Evolutionary conservation across 768 basidiomycete genomes (phyloP).

Genomic region (Exsudoporus frostii): DNA sequence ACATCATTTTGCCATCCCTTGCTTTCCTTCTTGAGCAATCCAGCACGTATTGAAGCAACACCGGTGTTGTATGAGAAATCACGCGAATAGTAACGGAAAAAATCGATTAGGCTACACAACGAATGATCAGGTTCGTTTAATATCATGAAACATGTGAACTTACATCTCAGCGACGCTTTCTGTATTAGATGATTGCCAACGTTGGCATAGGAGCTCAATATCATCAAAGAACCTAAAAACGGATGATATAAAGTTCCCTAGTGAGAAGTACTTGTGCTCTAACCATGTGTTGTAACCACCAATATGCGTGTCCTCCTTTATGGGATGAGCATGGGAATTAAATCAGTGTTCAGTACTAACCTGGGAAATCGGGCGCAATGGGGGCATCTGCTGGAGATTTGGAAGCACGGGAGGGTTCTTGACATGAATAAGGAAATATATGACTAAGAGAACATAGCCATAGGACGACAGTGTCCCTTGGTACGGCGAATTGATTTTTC

Average conservation of each 20-base stretch:
- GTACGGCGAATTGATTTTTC: constrained; percentile 99
- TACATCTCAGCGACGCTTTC: constrained; percentile 93
- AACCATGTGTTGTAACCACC: constrained; percentile 82
- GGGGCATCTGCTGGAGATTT: constrained; percentile 93
- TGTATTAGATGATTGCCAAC: constrained; percentile 92
- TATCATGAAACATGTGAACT: constrained; percentile 26
- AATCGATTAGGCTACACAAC: constrained; percentile 81
- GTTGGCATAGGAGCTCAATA: constrained; percentile 83
- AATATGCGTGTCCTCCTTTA: constrained; percentile 76
- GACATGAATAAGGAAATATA: constrained; percentile 97
- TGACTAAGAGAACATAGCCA: constrained; percentile 95
- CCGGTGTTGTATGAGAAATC: constrained; percentile 91
- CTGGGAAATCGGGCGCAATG: constrained; percentile 79
- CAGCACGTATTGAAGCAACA: constrained; percentile 88
- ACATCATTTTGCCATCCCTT: constrained; percentile 97
- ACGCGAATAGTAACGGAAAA: constrained; percentile 94
- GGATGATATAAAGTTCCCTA: constrained; percentile 6
- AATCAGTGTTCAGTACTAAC: constrained; percentile 36
- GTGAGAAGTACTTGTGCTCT: constrained; percentile 16
- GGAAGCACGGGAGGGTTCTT: constrained; percentile 96
- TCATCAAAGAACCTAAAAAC: constrained; percentile 90
- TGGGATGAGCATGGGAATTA: constrained; percentile 10
- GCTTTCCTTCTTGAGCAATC: constrained; percentile 81
- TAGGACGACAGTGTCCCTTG: constrained; percentile 95
- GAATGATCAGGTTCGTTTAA: constrained; percentile 2